Percentiles rank a stretch among this genome's conserved stretches.
Evolutionary conservation across 768 basidiomycete genomes (phyloP).

Genomic region (Suillus occidentalis): DNA sequence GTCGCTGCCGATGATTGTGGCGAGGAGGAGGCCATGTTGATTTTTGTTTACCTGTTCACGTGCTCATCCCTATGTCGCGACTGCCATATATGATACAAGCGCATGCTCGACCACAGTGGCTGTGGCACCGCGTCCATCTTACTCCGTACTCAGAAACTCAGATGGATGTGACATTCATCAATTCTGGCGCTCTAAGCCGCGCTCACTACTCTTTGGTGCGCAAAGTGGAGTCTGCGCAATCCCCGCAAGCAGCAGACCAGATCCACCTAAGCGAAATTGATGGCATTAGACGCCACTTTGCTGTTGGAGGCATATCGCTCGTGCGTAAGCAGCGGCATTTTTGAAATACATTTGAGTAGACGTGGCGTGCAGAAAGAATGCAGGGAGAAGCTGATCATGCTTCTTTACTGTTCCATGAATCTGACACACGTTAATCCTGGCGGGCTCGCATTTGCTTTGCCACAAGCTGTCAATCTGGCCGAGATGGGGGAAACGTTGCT

Average conservation of each 20-base stretch:
- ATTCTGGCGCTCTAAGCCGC: conserved; percentile 76
- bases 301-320: conserved; percentile 42
- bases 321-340: conserved; percentile 42
- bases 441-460: conserved; percentile 69
- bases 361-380: conserved; percentile 49
- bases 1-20: conserved; percentile 36
- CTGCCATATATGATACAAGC: conserved; percentile 12
- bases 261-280: conserved; percentile 60
- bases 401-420: conserved; percentile 68
- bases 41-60: conserved; percentile 8
- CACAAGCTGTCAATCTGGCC: conserved; percentile 74
- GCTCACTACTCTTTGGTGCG: conserved; percentile 75
- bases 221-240: conserved; percentile 62
- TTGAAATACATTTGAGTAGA: conserved; percentile 11
- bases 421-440: conserved; percentile 41
- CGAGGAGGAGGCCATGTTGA: conserved; percentile 21
- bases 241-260: conserved; percentile 60
- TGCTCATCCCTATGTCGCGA: conserved; percentile 5
- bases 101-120: conserved; percentile 10
- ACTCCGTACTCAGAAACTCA: conserved; percentile 34
- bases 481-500: conserved; percentile 61
- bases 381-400: conserved; percentile 64
- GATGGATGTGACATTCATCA: conserved; percentile 79
- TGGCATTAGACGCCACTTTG: conserved; percentile 51
- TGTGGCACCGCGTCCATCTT: neutral